Evolutionary conservation across 495 filamentous ascomycete genomes (phyloP), one percentile per base, ranked within the genome.

Genomic region (Aspergillus sclerotioniger): DNA sequence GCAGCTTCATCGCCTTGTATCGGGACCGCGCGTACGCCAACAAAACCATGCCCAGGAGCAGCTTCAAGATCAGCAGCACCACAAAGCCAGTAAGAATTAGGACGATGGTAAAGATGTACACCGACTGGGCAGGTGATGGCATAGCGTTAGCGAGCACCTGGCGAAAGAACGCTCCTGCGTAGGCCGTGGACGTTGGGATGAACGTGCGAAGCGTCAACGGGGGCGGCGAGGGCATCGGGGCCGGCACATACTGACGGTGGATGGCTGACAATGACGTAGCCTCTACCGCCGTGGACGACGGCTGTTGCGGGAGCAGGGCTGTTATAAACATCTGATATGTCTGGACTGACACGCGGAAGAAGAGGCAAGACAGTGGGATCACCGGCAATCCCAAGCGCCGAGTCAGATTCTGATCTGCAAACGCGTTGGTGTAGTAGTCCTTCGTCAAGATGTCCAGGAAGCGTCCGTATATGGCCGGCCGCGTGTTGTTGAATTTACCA

Each of bases 321-420:
- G 92, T 88, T 10, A 98, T 83, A 72, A 98, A 96, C 92, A 97
- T 97, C 72, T 97, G 90, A 72, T 99, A 99, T 10, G 92, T 97
- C 70, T 99, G 94, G 17, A 98, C 82, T 3, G 90, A 90, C 35
- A 95, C 90, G 28, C 94, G 87, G 68, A 99, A 92, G 74, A 98
- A 98, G 52, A 99, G 88, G 64, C 91, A 96, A 6, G 91, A 90
- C 15, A 99, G 78, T 0, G 94, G 94, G 51, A 99, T 86, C 29
- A 99, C 87, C 0, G 94, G 94, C 1, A 99, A 82, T 25, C 94
- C 94, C 13, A 99, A 81, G 16, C 94, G 87, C 51, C 91, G 89
- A 8, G 90, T 96, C 1, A 99, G 78, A 56, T 89, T 91, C 53
- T 90, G 93, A 45, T 96, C 89, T 0, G 87, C 86, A 67, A 97